These are phyloP conservation scores for Rosellinia necatrix DNA, from an alignment of 2,329 filamentous ascomycete species.

Conservation along the genomic window DNA sequence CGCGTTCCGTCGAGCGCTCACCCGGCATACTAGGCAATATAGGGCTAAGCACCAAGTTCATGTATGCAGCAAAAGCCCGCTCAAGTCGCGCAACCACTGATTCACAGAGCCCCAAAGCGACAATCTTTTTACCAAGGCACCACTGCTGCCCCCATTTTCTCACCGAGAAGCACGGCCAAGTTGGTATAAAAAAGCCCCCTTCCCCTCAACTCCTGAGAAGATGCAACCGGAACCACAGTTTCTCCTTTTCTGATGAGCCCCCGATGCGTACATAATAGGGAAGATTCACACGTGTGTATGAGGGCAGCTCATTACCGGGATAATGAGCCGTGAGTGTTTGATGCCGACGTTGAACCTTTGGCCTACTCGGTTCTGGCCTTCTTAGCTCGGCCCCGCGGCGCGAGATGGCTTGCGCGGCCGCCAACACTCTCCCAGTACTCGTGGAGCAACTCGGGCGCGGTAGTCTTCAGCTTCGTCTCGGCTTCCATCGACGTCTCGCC, in stretches of 20 bases:
- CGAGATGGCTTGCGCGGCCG: conserved; percentile 35
- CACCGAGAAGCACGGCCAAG: not conserved
- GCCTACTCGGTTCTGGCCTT: conserved; percentile 24
- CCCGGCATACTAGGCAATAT: not conserved
- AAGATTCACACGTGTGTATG: conserved; percentile 9
- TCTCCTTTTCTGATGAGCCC: not conserved
- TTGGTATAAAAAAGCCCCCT: too few relatives aligned
- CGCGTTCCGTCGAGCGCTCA: too few relatives aligned
- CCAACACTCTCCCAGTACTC: conserved; percentile 40
- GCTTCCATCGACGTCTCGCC: conserved; percentile 39
- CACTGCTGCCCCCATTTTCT: not conserved
- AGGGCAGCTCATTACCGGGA: not conserved
- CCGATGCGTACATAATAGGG: conserved; percentile 7
- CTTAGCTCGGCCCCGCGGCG: conserved; percentile 37
- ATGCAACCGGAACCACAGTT: conserved; percentile 18
- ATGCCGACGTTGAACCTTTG: too few relatives aligned
- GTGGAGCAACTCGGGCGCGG: conserved; percentile 32
- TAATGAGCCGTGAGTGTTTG: not conserved
- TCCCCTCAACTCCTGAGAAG: conserved; percentile 18
- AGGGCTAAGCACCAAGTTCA: conserved; percentile 6
- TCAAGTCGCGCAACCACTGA: not conserved
- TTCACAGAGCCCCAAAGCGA: not conserved
- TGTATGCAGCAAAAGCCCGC: not conserved
- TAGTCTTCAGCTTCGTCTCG: conserved; percentile 38
- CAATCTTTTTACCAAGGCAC: conserved; percentile 5